Evolutionary conservation across 441 rosid species (phyloP).

Genomic region (Macaranga tanarius): DNA sequence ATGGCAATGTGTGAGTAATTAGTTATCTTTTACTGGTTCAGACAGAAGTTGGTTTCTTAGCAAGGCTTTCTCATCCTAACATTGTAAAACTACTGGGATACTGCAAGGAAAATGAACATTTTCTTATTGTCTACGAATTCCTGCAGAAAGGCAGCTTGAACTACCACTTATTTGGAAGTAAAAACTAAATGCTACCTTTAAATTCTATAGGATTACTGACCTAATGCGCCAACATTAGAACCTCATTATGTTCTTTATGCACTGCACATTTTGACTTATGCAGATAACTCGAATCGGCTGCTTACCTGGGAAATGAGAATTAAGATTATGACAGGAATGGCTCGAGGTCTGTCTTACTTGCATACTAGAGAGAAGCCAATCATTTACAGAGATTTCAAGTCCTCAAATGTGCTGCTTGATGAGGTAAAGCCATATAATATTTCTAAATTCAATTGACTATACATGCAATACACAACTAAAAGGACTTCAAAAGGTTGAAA

Average conservation of each 20-base stretch:
- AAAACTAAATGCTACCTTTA: slow-evolving; percentile 16
- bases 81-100: slow-evolving; percentile 70
- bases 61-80: slow-evolving; percentile 73
- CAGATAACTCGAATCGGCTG: slow-evolving; percentile 55
- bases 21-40: slow-evolving; percentile 28
- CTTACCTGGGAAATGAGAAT: slow-evolving; percentile 65
- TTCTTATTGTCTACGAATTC: slow-evolving; percentile 67
- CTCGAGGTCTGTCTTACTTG: slow-evolving; percentile 64
- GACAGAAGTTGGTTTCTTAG: slow-evolving; percentile 74
- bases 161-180: slow-evolving; percentile 75
- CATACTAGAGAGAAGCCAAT: slow-evolving; percentile 68
- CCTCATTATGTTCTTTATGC: background rate
- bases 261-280: background rate
- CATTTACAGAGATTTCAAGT: slow-evolving; percentile 76
- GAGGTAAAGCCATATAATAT: slow-evolving; percentile 40
- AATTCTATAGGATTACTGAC: background rate
- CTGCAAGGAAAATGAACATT: slow-evolving; percentile 58
- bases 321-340: slow-evolving; percentile 68
- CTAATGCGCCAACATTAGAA: background rate
- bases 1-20: background rate
- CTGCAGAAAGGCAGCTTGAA: slow-evolving; percentile 89
- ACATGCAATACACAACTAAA: background rate
- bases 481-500: no score
- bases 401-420: slow-evolving; percentile 77
- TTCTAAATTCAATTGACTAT: background rate